Base-by-base conservation (phyloP, 768 basidiomycete genomes). In the Leccinum obscurum region DNA sequence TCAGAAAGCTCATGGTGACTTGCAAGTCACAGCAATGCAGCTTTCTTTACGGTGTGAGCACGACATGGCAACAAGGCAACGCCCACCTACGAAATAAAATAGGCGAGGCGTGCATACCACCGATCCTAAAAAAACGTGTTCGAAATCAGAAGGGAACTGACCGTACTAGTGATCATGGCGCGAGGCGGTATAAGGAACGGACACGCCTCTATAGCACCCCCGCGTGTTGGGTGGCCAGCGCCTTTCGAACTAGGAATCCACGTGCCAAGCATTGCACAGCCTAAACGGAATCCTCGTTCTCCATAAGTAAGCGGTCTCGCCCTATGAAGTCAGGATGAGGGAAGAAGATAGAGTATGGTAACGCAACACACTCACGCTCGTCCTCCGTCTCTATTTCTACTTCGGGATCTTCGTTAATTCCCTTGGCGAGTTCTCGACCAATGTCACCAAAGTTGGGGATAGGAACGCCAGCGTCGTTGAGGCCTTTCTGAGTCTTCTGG, bases 391-490 rank as follows among this genome's bases (percentile, higher is more conserved):
- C 72, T 13, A 64, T 55, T 41, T 74, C 86, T 1, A 90, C 85
- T 70, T 93, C 92, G 1, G 88, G 88, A 60, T 94, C 92, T 73
- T 93, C 92, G 65, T 94, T 91, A 55, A 94, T 92, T 71, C 95
- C 92, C 63, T 90, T 89, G 35, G 92, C 93, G 60, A 96, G 80
- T 71, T 94, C 92, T 54, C 81, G 80, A 4, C 90, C 90, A 32
- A 95, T 84, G 64, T 91, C 86, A 17, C 89, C 86, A 70, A 95
- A 95, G 76, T 95, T 95, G 4, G 94, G 94, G 93, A 96, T 93
- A 7, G 89, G 79, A 11, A 96, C 90, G 26, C 93, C 93, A 14
- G 93, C 85, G 59, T 90, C 91, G 65, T 88, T 92, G 62, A 97
- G 80, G 0, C 94, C 96, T 68, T 93, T 93, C 76, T 98, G 92